phyloP scores from a whole-genome alignment of 2,329 filamentous ascomycete species.

The Diaporthe eres region DNA sequence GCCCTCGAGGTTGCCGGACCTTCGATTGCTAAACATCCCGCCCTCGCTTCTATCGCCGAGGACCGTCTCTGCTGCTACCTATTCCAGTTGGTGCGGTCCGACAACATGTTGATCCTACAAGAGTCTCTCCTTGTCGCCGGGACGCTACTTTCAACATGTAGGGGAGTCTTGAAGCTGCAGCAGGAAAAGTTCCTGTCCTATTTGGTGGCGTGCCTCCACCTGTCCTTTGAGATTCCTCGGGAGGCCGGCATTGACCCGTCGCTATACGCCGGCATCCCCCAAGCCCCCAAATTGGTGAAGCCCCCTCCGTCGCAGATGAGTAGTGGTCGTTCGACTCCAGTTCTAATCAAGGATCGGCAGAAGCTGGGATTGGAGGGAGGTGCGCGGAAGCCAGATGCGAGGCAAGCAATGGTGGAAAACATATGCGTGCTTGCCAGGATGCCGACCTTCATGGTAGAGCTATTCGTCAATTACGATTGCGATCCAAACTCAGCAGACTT shows the following conservation, averaged over 20 bases:
- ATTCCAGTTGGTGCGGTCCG: slow-evolving; percentile 95
- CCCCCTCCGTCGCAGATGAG: slow-evolving; percentile 78
- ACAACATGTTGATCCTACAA: slow-evolving; percentile 95
- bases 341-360: slow-evolving; percentile 92
- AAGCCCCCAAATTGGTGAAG: slow-evolving; percentile 89
- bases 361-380: slow-evolving; percentile 94
- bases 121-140: slow-evolving; percentile 93
- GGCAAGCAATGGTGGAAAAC: slow-evolving; percentile 98
- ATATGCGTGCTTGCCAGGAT: slow-evolving; percentile 93
- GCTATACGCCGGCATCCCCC: slow-evolving; percentile 93
- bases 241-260: slow-evolving; percentile 92
- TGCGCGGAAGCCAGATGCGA: slow-evolving; percentile 90
- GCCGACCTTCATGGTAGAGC: slow-evolving; percentile 92
- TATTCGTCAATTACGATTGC: slow-evolving; percentile 99
- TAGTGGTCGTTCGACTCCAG: slow-evolving; percentile 90
- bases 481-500: slow-evolving; percentile 92
- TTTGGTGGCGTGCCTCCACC: slow-evolving; percentile 92
- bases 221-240: slow-evolving; percentile 91
- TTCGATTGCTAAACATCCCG: slow-evolving; percentile 93
- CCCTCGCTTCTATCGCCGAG: slow-evolving; percentile 87
- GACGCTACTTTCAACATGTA: slow-evolving; percentile 90
- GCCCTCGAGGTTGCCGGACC: slow-evolving; percentile 96
- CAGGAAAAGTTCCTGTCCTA: slow-evolving; percentile 97
- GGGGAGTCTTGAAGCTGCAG: slow-evolving; percentile 91
- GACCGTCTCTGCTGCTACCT: slow-evolving; percentile 94